phyloP scores from a whole-genome alignment of 257 asterid species.

The Perilla frutescens region DNA sequence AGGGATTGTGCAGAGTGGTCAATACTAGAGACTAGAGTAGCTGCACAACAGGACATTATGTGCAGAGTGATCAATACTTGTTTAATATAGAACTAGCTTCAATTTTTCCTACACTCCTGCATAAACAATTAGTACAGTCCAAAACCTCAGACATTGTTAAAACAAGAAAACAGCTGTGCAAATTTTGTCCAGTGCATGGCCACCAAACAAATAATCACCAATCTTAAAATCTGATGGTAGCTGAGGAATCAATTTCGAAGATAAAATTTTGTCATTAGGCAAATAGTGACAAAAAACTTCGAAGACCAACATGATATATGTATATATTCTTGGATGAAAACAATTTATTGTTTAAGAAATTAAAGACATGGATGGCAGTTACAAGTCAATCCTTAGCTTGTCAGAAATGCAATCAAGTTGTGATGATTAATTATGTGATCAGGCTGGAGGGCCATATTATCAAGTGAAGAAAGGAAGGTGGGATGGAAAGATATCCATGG shows the following conservation, averaged over 20 bases:
- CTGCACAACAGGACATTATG: constrained; percentile 7
- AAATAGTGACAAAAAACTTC: constrained; percentile 19
- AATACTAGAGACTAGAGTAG: background rate
- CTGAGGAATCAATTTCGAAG: constrained; percentile 5
- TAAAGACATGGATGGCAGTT: background rate
- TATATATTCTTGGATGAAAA: background rate
- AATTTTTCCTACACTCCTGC: background rate
- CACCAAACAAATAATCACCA: constrained; percentile 28
- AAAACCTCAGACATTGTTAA: constrained; percentile 30
- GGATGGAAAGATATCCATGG: constrained; percentile 86
- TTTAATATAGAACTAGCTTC: background rate
- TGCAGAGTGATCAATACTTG: constrained; percentile 23
- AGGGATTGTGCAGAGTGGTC: constrained; percentile 12
- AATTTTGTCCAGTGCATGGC: constrained; percentile 40
- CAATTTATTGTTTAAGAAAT: background rate
- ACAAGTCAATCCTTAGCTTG: background rate
- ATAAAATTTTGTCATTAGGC: constrained; percentile 31
- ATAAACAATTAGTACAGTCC: constrained; percentile 34
- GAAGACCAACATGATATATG: background rate
- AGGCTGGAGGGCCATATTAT: constrained; percentile 93
- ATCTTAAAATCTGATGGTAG: constrained; percentile 17
- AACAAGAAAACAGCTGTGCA: constrained; percentile 47
- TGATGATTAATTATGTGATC: background rate
- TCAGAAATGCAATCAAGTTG: background rate
- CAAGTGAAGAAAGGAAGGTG: constrained; percentile 96